phyloP scores from a whole-genome alignment of 768 basidiomycete genomes.

The Neoboletus magnificus region DNA sequence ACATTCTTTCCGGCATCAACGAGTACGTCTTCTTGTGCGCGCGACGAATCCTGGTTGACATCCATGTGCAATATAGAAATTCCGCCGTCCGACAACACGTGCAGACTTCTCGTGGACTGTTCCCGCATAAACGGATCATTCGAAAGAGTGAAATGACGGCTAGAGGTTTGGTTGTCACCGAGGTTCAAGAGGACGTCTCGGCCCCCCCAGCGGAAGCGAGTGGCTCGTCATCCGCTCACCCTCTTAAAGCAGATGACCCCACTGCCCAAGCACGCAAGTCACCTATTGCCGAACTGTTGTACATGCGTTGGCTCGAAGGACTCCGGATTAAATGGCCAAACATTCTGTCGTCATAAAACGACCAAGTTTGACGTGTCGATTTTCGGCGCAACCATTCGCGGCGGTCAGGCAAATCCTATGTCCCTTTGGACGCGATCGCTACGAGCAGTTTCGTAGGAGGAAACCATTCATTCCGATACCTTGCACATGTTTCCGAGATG shows the following conservation, averaged over 20 bases:
- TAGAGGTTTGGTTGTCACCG: constrained; percentile 78
- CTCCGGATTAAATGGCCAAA: constrained; percentile 88
- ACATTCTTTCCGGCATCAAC: constrained; percentile 86
- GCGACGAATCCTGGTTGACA: constrained; percentile 2
- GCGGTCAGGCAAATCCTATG: neutral
- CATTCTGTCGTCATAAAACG: constrained; percentile 39
- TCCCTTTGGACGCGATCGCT: constrained; percentile 1
- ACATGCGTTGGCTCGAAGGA: constrained; percentile 95
- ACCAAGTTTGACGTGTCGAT: neutral
- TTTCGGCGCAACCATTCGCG: neutral
- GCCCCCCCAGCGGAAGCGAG: constrained; percentile 41
- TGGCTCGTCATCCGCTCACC: constrained; percentile 27
- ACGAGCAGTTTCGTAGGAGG: neutral
- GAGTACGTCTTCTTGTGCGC: constrained; percentile 54
- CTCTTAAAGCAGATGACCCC: constrained; percentile 38
- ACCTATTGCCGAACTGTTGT: constrained; percentile 93
- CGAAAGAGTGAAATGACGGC: constrained; percentile 85
- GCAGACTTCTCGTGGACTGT: constrained; percentile 73
- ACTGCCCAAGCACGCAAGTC: constrained; percentile 57
- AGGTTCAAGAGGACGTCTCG: constrained; percentile 70
- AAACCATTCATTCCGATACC: neutral
- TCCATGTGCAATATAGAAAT: constrained; percentile 50
- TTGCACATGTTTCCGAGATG: neutral
- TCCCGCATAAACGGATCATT: constrained; percentile 75
- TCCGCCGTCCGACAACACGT: constrained; percentile 76